Evolutionary conservation across 768 basidiomycete genomes (phyloP).

Genomic region (Termitomyces sp.): DNA sequence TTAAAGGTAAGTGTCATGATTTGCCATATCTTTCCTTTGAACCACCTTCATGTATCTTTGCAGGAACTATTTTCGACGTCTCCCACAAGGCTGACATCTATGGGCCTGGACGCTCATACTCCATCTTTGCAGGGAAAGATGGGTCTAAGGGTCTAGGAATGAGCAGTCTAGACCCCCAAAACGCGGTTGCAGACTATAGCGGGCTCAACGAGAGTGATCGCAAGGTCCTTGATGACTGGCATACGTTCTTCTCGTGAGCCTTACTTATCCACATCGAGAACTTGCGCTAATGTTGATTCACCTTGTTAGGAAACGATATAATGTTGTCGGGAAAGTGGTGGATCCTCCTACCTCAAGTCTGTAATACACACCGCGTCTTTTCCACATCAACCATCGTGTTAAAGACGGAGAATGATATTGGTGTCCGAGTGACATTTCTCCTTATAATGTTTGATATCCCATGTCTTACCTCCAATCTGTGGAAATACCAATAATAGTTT

Average conservation of each 20-base stretch:
- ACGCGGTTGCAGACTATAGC: conserved; percentile 88
- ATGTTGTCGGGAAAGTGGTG: conserved; percentile 72
- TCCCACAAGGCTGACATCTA: conserved; percentile 83
- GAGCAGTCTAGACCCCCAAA: conserved; percentile 80
- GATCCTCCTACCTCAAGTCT: conserved; percentile 32
- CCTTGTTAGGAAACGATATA: conserved; percentile 71
- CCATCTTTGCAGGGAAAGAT: conserved; percentile 91
- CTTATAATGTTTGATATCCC: not conserved
- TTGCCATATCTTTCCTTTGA: not conserved
- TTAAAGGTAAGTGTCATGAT: conserved; percentile 61
- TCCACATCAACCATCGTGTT: not conserved
- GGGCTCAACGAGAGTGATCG: conserved; percentile 61
- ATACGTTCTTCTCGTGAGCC: conserved; percentile 80
- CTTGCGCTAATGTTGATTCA: not conserved
- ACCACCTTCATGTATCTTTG: conserved; percentile 19
- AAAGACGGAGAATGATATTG: not conserved
- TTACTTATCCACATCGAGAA: not conserved
- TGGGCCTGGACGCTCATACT: conserved; percentile 73
- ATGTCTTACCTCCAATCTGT: not conserved
- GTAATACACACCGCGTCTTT: not conserved
- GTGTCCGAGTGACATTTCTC: not conserved
- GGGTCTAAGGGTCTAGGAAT: conserved; percentile 85
- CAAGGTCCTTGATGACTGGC: conserved; percentile 88
- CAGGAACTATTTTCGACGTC: conserved; percentile 90
- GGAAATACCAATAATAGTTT: conserved; percentile 4